Percentiles rank a stretch among this genome's conserved stretches.
phyloP scores from a whole-genome alignment of 1,284 basidiomycete species.

The Ustilago esculenta region DNA sequence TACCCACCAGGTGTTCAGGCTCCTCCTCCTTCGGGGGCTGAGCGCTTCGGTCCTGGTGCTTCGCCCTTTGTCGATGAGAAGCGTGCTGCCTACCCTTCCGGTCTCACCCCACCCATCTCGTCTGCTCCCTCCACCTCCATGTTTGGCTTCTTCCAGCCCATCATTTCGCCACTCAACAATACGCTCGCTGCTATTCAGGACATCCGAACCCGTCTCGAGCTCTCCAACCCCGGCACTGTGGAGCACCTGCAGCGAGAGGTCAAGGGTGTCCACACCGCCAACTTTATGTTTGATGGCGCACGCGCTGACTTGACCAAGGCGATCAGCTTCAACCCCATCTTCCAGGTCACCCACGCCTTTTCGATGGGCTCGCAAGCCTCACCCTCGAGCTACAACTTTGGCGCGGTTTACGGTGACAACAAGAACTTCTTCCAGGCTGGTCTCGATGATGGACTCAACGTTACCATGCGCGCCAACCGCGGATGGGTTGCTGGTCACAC shows the following conservation, averaged over 20 bases:
- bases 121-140: constrained; percentile 42
- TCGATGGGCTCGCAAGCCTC: constrained; percentile 74
- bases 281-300: constrained; percentile 96
- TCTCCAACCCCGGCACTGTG: constrained; percentile 64
- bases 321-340: constrained; percentile 90
- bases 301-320: constrained; percentile 95
- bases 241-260: constrained; percentile 63
- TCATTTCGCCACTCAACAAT: constrained; percentile 51
- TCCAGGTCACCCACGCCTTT: constrained; percentile 98
- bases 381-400: constrained; percentile 86
- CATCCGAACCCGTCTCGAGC: constrained; percentile 52
- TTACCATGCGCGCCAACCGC: constrained; percentile 89
- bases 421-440: constrained; percentile 87
- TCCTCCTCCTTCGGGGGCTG: constrained; percentile 43
- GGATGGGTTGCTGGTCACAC: constrained; percentile 83
- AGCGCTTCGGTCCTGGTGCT: constrained; percentile 35
- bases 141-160: constrained; percentile 53
- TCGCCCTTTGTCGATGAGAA: constrained; percentile 48
- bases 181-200: constrained; percentile 43
- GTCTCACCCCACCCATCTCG: constrained; percentile 41
- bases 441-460: constrained; percentile 89
- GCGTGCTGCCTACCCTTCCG: constrained; percentile 38
- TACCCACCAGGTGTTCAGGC: constrained; percentile 42
- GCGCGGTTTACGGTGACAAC: constrained; percentile 88
- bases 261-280: constrained; percentile 83